Conservation (phyloP, 176 grass and related monocot species). For the Carex cristatella region DNA sequence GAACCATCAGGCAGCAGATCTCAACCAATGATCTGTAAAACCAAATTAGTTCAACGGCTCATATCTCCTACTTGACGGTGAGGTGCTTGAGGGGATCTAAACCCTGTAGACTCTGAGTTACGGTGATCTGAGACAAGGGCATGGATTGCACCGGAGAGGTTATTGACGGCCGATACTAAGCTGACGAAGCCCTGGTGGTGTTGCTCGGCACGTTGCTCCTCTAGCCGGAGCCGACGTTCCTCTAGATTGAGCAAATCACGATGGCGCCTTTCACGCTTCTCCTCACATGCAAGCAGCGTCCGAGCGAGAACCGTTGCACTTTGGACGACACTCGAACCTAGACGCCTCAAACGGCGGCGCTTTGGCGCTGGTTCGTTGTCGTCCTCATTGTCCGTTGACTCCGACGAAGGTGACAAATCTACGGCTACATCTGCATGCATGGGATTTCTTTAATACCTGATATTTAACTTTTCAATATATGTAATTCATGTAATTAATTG, state of each 20-base stretch:
- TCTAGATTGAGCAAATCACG: conserved; percentile 78
- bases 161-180: conserved; percentile 77
- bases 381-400: conserved; percentile 37
- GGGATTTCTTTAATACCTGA: background rate
- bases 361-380: conserved; percentile 65
- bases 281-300: conserved; percentile 86
- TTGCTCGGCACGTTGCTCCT: conserved; percentile 78
- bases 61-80: background rate
- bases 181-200: conserved; percentile 83
- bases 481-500: no score
- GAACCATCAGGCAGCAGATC: background rate
- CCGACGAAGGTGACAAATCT: conserved; percentile 68
- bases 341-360: conserved; percentile 49
- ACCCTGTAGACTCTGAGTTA: background rate
- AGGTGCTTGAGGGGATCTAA: background rate
- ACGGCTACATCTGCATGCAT: conserved; percentile 28
- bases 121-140: conserved; percentile 83
- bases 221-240: conserved; percentile 74
- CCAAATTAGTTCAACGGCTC: background rate
- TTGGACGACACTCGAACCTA: conserved; percentile 80
- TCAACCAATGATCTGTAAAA: background rate
- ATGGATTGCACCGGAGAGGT: conserved; percentile 83
- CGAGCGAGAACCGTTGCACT: conserved; percentile 85
- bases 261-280: conserved; percentile 84
- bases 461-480: background rate